Evolutionary conservation across 1,284 basidiomycete genomes (phyloP), one percentile per base, ranked within the genome.

Genomic region (Limonomyces culmigenus): DNA sequence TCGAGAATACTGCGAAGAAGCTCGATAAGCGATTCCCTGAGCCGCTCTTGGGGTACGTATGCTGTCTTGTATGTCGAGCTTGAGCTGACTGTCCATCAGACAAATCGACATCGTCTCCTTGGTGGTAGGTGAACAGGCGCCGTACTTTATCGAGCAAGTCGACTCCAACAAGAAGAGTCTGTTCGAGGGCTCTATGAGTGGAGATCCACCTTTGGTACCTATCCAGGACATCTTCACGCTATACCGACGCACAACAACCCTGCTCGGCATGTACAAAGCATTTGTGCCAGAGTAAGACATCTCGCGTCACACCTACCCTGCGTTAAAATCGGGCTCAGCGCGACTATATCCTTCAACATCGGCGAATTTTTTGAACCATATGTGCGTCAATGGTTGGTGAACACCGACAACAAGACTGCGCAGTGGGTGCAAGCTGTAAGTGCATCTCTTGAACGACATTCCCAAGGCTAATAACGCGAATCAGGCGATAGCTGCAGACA

Each of bases 401-500:
- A 80, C 41, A 95, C 88, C 0, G 87, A 93, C 44, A 71, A 64
- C 41, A 96, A 89, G 60, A 97, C 93, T 4, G 67, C 70, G 31
- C 80, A 91, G 45, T 99, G 95, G 95, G 91, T 96, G 3, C 72
- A 91, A 51, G 77, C 81, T 41, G 85, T 86, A 43, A 53, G 80
- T 65, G 29, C 21, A 18, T 27, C 23, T 8, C 41, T 36, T 33
- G 32, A 35, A 33, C 38, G 44, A 32, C 41, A 37, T 25, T 31
- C 38, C 31, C 19, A 27, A 8, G 8, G 8, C 8, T 8, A 27
- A 27, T 20, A 5, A 17, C 5, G 38, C 12, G 33, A 19, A 29
- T 37, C 42, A 85, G 74, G 88, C 89, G 20, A 81, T 96, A 45
- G 70, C 74, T 30, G 76, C 81, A 1, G 91, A 96, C 53, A 80